phyloP scores from a whole-genome alignment of 805 yeast genomes.

The Priceomyces castillae region DNA sequence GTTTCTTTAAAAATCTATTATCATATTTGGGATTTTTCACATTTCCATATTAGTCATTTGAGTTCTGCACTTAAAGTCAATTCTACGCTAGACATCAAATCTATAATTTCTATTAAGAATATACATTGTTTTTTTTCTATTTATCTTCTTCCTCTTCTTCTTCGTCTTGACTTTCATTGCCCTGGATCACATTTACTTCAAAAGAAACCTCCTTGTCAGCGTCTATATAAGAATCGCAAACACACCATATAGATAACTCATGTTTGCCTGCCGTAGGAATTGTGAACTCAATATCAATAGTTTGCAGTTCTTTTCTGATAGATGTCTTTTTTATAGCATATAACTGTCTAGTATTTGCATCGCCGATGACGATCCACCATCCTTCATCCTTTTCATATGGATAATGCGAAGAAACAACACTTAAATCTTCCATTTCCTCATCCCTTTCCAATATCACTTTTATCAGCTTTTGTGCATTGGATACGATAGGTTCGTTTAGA shows the following conservation, averaged over 20 bases:
- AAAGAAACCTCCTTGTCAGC: conserved; percentile 80
- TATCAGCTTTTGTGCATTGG: conserved; percentile 49
- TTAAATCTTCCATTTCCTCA: conserved; percentile 67
- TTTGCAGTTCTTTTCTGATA: conserved; percentile 51
- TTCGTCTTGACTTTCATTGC: conserved; percentile 12
- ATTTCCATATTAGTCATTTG: neutral
- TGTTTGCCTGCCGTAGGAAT: conserved; percentile 63
- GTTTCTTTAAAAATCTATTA: neutral
- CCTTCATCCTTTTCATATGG: conserved; percentile 62
- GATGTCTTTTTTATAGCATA: conserved; percentile 70
- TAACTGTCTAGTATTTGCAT: conserved; percentile 53
- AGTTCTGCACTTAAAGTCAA: neutral
- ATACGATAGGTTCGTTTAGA: conserved; percentile 36
- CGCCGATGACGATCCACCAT: conserved; percentile 92
- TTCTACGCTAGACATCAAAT: too few relatives aligned
- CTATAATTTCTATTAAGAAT: too few relatives aligned
- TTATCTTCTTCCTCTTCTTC: conserved; percentile 5
- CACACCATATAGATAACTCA: conserved; percentile 70
- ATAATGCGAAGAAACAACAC: conserved; percentile 56
- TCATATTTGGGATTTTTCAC: neutral
- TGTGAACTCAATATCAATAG: conserved; percentile 51
- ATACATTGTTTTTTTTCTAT: conserved; percentile 2
- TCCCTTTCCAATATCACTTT: conserved; percentile 59
- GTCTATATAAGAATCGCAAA: conserved; percentile 90
- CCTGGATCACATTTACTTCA: conserved; percentile 41